A percentile compares a stretch with the other conserved stretches of the same genome.
These are phyloP conservation scores for Fusarium veterinarium DNA, from an alignment of 2,329 filamentous ascomycete genomes.

Conservation along the genomic window DNA sequence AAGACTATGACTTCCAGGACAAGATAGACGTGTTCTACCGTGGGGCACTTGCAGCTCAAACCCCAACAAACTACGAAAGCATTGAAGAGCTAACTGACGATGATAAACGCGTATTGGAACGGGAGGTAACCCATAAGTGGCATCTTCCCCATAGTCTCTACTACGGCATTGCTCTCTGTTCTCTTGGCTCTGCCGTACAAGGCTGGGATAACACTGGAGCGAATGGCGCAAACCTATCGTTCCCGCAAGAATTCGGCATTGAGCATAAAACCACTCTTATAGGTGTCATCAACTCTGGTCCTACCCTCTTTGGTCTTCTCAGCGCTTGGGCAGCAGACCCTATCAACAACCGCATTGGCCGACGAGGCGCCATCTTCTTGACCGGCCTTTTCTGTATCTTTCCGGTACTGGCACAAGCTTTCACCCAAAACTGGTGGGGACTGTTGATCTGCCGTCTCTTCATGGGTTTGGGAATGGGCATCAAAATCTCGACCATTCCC, in stretches of 20 bases:
- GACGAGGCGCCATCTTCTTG: constrained; percentile 60
- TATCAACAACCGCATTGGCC: constrained; percentile 50
- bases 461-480: constrained; percentile 71
- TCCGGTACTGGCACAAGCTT: constrained; percentile 64
- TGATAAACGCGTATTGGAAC: constrained; percentile 39
- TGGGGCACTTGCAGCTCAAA: constrained; percentile 47
- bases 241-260: constrained; percentile 52
- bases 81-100: constrained; percentile 41
- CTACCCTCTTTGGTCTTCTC: constrained; percentile 37
- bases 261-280: constrained; percentile 61
- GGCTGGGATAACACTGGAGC: constrained; percentile 60
- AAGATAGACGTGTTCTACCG: constrained; percentile 44
- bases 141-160: constrained; percentile 44
- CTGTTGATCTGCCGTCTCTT: constrained; percentile 55
- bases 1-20: constrained; percentile 43
- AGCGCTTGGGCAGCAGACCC: constrained; percentile 49
- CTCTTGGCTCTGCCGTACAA: constrained; percentile 47
- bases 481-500: constrained; percentile 59
- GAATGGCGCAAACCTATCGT: constrained; percentile 55
- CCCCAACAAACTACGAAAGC: constrained; percentile 28
- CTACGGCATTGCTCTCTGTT: constrained; percentile 46
- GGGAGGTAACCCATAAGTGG: constrained; percentile 47
- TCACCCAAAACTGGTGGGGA: constrained; percentile 63
- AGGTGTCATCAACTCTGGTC: constrained; percentile 65
- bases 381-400: constrained; percentile 67